phyloP scores from a whole-genome alignment of 1,139 yeast species.

The Geotrichum reessii region DNA sequence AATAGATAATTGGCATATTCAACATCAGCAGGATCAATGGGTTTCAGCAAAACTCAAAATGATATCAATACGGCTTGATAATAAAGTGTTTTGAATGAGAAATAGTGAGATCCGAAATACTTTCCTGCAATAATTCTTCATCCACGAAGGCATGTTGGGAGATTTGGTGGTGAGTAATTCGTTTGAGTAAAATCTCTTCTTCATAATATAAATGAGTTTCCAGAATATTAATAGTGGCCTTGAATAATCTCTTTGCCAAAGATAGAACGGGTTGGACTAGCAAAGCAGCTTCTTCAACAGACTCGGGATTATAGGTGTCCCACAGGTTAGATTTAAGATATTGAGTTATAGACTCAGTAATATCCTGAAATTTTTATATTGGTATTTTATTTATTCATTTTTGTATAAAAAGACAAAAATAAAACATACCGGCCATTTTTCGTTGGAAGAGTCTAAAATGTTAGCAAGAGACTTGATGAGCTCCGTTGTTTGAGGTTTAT shows the following conservation, averaged over 20 bases:
- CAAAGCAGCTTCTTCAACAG: not conserved
- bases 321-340: constrained; percentile 4
- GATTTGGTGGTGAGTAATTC: not conserved
- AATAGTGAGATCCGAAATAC: not conserved
- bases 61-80: constrained; percentile 44
- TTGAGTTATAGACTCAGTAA: not conserved
- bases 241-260: constrained; percentile 9
- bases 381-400: no score
- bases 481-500: not conserved
- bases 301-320: not conserved
- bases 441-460: not conserved
- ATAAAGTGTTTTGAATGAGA: constrained; percentile 13
- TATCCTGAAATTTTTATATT: constrained; percentile 1
- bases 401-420: not conserved
- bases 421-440: constrained; percentile 12
- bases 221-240: constrained; percentile 6
- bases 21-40: constrained; percentile 37
- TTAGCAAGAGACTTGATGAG: constrained; percentile 11
- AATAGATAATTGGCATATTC: constrained; percentile 43
- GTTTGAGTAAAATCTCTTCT: constrained; percentile 11
- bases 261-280: constrained; percentile 16
- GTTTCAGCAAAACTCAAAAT: constrained; percentile 37
- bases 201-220: constrained; percentile 7
- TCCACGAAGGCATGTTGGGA: not conserved
- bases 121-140: not conserved